phyloP scores from a whole-genome alignment of 345 rosid genomes.

The Sonneratia caseolaris region DNA sequence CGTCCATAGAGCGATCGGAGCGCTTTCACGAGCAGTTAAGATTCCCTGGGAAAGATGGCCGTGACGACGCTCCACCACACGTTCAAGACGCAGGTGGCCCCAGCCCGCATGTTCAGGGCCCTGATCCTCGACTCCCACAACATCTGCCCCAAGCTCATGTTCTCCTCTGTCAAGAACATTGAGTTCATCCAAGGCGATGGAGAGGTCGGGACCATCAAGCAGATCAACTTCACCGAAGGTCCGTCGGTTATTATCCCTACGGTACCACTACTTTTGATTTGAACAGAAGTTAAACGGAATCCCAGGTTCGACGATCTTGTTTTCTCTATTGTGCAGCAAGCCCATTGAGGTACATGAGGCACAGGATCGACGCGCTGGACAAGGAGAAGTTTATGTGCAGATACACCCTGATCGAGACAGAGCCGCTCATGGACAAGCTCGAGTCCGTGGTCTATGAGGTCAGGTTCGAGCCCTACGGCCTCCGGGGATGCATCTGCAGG shows the following conservation, averaged over 20 bases:
- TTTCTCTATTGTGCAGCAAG: slow-evolving; percentile 14
- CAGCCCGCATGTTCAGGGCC: slow-evolving; percentile 32
- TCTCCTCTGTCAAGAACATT: slow-evolving; percentile 25
- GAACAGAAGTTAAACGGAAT: not conserved
- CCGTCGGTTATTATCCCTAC: not conserved
- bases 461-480: slow-evolving; percentile 23
- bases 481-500: slow-evolving; percentile 30
- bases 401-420: slow-evolving; percentile 27
- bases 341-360: slow-evolving; percentile 21
- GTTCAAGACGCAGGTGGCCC: slow-evolving; percentile 20
- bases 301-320: not conserved
- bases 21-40: not conserved
- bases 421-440: slow-evolving; percentile 15
- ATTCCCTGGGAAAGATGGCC: slow-evolving; percentile 9
- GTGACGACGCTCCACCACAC: slow-evolving; percentile 18
- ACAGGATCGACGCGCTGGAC: slow-evolving; percentile 28
- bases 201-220: slow-evolving; percentile 29
- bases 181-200: slow-evolving; percentile 30
- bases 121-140: slow-evolving; percentile 35
- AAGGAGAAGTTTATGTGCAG: slow-evolving; percentile 20
- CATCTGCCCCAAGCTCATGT: slow-evolving; percentile 34
- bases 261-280: too few species aligned
- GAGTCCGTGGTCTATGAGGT: slow-evolving; percentile 24
- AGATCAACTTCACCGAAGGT: slow-evolving; percentile 37
- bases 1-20: not conserved